phyloP scores from a whole-genome alignment of 768 basidiomycete genomes.

The Agaricus subrufescens region DNA sequence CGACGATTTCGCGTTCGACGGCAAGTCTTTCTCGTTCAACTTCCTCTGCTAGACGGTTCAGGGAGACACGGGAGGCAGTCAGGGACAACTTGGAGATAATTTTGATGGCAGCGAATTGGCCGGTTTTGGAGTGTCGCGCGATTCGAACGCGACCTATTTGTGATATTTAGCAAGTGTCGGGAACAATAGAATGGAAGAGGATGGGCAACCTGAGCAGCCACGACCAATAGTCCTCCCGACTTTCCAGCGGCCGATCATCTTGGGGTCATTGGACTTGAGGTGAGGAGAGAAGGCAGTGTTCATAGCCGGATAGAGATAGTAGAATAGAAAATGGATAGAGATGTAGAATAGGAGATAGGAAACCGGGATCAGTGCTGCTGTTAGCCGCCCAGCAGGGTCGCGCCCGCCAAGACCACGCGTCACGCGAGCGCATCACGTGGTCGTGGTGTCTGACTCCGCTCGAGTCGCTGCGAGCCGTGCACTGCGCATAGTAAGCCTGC shows the following conservation, averaged over 20 bases:
- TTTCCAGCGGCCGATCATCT: constrained; percentile 78
- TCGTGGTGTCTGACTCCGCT: constrained; percentile 9
- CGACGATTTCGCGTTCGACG: constrained; percentile 91
- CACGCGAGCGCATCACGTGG: constrained; percentile 17
- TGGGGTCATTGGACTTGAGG: constrained; percentile 38
- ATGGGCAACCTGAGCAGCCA: constrained; percentile 64
- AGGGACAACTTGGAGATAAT: constrained; percentile 80
- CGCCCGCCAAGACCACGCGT: constrained; percentile 34
- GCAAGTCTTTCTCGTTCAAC: constrained; percentile 74
- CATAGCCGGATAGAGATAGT: constrained; percentile 10
- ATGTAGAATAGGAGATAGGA: background rate
- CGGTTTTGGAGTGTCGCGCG: constrained; percentile 83
- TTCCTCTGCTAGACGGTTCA: constrained; percentile 65
- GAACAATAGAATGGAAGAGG: no score
- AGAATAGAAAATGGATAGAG: background rate
- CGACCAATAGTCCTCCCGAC: constrained; percentile 81
- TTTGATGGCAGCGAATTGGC: constrained; percentile 90
- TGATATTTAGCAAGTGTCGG: background rate
- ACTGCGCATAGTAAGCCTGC: background rate
- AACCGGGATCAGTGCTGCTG: background rate
- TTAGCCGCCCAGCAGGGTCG: background rate
- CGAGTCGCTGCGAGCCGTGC: background rate
- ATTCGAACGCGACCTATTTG: constrained; percentile 80
- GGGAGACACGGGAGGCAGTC: constrained; percentile 55
- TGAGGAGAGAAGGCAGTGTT: constrained; percentile 5